These are phyloP conservation scores for Blastomyces percursus DNA, from an alignment of 2,329 filamentous ascomycete genomes.

Conservation along the genomic window DNA sequence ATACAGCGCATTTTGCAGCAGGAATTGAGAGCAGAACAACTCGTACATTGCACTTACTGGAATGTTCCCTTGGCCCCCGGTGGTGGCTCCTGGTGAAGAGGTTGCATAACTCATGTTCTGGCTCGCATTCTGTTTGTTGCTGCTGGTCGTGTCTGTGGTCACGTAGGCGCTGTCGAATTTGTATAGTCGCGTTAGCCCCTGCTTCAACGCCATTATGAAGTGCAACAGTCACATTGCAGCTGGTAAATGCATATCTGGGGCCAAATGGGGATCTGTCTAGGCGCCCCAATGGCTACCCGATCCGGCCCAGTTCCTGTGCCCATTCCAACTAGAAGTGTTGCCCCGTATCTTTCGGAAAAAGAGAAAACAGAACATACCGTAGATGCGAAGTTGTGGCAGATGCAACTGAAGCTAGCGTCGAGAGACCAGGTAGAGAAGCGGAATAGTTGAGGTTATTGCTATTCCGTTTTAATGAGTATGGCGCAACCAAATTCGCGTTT, in stretches of 20 bases:
- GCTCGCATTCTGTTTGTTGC: slow-evolving; percentile 34
- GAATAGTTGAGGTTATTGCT: slow-evolving; percentile 18
- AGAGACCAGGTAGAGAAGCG: slow-evolving; percentile 44
- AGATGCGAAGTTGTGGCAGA: slow-evolving; percentile 42
- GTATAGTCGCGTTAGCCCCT: slow-evolving; percentile 1
- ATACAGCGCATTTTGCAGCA: background rate
- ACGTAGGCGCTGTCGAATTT: slow-evolving; percentile 6
- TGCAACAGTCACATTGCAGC: background rate
- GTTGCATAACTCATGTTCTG: slow-evolving; percentile 51
- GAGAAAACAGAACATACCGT: slow-evolving; percentile 35
- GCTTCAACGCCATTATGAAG: background rate
- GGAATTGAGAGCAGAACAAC: slow-evolving; percentile 9
- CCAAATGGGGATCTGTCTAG: background rate
- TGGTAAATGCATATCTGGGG: background rate
- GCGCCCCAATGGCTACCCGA: background rate
- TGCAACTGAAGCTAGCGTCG: slow-evolving; percentile 49
- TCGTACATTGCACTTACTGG: slow-evolving; percentile 27
- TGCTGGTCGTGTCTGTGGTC: slow-evolving; percentile 11
- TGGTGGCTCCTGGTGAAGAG: slow-evolving; percentile 54
- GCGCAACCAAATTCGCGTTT: slow-evolving; percentile 22
- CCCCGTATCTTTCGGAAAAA: background rate
- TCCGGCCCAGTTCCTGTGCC: background rate
- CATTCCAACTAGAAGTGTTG: background rate
- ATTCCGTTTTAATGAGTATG: slow-evolving; percentile 20
- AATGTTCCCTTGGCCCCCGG: slow-evolving; percentile 48